Base-by-base conservation (phyloP, 352 stramenopile genomes). In the Phytophthora pluvialis region DNA sequence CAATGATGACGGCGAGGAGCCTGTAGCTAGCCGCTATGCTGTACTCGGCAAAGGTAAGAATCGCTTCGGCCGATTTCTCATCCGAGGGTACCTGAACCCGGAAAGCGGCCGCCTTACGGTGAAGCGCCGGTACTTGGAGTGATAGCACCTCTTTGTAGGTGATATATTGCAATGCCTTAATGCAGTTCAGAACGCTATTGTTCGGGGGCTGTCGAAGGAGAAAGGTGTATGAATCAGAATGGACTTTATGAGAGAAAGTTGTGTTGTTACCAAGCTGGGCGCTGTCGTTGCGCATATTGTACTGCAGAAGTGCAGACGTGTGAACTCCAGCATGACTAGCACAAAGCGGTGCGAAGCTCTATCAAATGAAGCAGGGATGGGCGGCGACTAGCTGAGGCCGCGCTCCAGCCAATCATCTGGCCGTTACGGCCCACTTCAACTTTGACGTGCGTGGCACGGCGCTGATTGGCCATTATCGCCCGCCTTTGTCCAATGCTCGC, bases 11-110 rank as follows among this genome's bases (percentile, higher is more conserved):
- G 60, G 60, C n/a, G 67, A 83, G 3, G 68, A 78, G 32, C 54
- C 47, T 2, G 60, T 58, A 28, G 57, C 54, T 13, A 66, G 61
- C 6, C 71, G 67, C 51, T 92, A 89, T 60, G 65, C 73, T 49
- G 81, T 93, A 49, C 72, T 89, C n/a, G 83, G 83, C 46, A 83
- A 78, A 32, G 83, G 83, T 25, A 81, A 80, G 55, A 93, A 93
- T 50, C 76, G 63, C 36, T 93, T 78, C 40, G 83, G 83, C 0
- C 56, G 62, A n/a, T 93, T 93, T 55, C 69, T 93, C 5, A 88
- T 93, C 46, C 76, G 70, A 61, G 83, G 83, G 15, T 91, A 87
- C 42, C 44, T 84, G 26, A 88, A 86, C 44, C 67, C 70, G 8
- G 68, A 71, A 43, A 73, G 66, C 15, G 73, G 78, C 5, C 67